These are phyloP conservation scores for Globisporangium iwayamae DNA, from an alignment of 352 stramenopile species.

Conservation along the genomic window DNA sequence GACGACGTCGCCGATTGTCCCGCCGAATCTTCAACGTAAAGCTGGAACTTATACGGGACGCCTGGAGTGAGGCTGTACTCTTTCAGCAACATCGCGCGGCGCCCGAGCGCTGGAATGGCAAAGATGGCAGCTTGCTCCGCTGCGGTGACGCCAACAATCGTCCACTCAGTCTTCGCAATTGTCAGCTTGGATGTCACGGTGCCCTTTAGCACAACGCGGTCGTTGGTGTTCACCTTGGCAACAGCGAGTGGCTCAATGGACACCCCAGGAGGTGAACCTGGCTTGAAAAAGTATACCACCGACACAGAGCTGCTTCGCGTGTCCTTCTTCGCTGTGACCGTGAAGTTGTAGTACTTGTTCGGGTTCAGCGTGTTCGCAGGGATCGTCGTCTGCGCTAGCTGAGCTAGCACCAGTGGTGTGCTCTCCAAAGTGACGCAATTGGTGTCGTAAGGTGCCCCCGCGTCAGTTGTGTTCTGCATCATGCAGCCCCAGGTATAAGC, in stretches of 20 bases:
- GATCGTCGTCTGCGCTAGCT: constrained; percentile 32
- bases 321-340: constrained; percentile 35
- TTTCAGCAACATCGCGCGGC: constrained; percentile 46
- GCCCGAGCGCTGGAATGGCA: constrained; percentile 27
- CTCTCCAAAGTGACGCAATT: constrained; percentile 21
- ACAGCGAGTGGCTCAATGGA: constrained; percentile 42
- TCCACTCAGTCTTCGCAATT: constrained; percentile 42
- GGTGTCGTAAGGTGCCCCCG: constrained; percentile 28
- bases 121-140: constrained; percentile 35
- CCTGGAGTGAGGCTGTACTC: constrained; percentile 42
- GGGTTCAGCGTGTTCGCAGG: constrained; percentile 40
- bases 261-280: constrained; percentile 45
- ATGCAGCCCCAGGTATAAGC: constrained; percentile 39
- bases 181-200: constrained; percentile 43
- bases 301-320: constrained; percentile 30
- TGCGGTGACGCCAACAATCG: constrained; percentile 29
- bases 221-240: constrained; percentile 55
- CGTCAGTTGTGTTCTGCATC: constrained; percentile 18
- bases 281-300: constrained; percentile 39
- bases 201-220: constrained; percentile 50
- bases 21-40: constrained; percentile 41
- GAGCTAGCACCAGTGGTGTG: constrained; percentile 18
- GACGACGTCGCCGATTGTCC: constrained; percentile 36
- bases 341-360: constrained; percentile 56
- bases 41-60: constrained; percentile 44